These are phyloP conservation scores for Phytophthora vignae DNA, from an alignment of 352 stramenopile species.

Conservation along the genomic window DNA sequence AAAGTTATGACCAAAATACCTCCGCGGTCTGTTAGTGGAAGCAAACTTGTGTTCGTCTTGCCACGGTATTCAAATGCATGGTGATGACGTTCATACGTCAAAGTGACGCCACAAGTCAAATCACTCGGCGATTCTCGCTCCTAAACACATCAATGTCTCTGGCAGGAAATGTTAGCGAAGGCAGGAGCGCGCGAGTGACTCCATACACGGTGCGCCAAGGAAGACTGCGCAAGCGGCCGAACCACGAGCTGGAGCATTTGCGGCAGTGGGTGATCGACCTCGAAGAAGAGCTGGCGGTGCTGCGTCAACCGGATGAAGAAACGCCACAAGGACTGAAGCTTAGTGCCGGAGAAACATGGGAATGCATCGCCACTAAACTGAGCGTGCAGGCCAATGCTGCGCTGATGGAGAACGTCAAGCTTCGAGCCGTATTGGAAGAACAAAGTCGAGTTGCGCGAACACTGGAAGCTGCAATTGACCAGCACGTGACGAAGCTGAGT, in stretches of 20 bases:
- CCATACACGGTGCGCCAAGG: slow-evolving; percentile 19
- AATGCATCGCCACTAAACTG: slow-evolving; percentile 7
- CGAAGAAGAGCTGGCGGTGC: slow-evolving; percentile 32
- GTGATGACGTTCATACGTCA: no score
- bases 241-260: slow-evolving; percentile 50
- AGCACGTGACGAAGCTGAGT: slow-evolving; percentile 38
- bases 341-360: slow-evolving; percentile 12
- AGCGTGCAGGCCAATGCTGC: slow-evolving; percentile 13
- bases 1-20: no score
- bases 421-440: slow-evolving; percentile 38
- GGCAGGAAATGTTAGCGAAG: not conserved
- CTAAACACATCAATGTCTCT: not conserved
- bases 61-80: no score
- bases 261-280: slow-evolving; percentile 41
- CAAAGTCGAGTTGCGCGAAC: slow-evolving; percentile 39
- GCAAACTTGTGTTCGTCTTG: not conserved
- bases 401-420: slow-evolving; percentile 39
- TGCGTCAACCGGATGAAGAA: slow-evolving; percentile 11
- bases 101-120: no score
- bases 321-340: not conserved
- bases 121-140: no score
- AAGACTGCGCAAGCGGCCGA: slow-evolving; percentile 37
- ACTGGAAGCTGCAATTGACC: slow-evolving; percentile 42
- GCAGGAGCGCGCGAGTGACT: slow-evolving; percentile 9
- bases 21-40: no score